Evolutionary conservation across 148 eudicot species (phyloP).

Genomic region (Heliamphora exappendiculata): DNA sequence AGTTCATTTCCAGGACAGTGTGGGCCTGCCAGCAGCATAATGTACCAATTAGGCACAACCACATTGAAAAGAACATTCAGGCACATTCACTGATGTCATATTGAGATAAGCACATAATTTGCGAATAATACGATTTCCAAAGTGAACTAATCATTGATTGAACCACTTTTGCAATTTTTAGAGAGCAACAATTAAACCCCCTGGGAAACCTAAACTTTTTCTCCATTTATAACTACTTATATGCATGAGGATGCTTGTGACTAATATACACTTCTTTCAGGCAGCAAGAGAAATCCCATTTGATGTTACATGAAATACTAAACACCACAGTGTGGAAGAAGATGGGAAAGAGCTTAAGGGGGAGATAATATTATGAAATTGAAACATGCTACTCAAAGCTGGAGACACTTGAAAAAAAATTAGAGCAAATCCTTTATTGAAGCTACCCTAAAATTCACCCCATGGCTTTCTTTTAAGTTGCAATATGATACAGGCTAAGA

Average conservation of each 20-base stretch:
- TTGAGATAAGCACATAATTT: background rate
- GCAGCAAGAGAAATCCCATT: background rate
- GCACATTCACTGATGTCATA: background rate
- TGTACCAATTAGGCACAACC: conserved; percentile 1
- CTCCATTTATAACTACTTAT: background rate
- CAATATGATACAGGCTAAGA: no score
- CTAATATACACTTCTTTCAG: background rate
- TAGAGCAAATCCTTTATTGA: no score
- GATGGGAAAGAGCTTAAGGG: background rate
- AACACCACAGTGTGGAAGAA: background rate
- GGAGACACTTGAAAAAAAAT: no score
- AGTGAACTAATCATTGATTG: background rate
- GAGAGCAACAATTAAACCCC: background rate
- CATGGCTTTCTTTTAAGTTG: no score
- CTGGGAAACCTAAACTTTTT: background rate
- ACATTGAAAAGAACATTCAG: background rate
- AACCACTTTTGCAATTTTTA: background rate
- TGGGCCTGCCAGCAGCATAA: conserved; percentile 67
- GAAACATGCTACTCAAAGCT: background rate
- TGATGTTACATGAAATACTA: background rate
- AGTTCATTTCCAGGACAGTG: conserved; percentile 97
- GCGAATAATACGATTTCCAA: background rate
- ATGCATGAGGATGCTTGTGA: background rate
- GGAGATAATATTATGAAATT: background rate
- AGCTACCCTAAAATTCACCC: no score